phyloP scores from a whole-genome alignment of 176 grass and related monocot species.

The Ensete ventricosum region DNA sequence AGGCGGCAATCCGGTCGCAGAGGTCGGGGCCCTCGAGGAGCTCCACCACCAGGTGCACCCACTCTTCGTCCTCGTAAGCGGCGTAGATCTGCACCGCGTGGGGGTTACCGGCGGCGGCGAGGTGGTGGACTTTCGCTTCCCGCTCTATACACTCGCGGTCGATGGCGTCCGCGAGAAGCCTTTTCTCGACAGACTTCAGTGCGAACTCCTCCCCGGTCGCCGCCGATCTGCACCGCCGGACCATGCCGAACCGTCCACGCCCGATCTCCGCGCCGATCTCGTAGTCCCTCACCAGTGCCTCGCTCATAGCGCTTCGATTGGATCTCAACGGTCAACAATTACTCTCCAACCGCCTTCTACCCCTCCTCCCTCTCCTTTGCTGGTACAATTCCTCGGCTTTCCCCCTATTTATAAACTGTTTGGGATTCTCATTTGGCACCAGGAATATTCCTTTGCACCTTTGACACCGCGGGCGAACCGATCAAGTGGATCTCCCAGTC shows the following conservation, averaged over 20 bases:
- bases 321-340: too few species aligned
- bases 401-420: background rate
- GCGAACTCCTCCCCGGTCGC: conserved; percentile 36
- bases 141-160: conserved; percentile 50
- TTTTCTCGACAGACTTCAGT: conserved; percentile 71
- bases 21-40: conserved; percentile 31
- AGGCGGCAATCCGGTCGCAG: conserved; percentile 38
- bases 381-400: too few species aligned
- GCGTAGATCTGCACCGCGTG: conserved; percentile 44
- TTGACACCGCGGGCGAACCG: background rate
- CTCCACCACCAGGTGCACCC: conserved; percentile 70
- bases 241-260: conserved; percentile 64
- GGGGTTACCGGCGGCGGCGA: conserved; percentile 42
- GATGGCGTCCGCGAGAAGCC: conserved; percentile 48
- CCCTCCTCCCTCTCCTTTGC: too few species aligned
- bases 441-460: background rate
- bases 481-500: background rate
- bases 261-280: conserved; percentile 73
- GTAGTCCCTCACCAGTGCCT: conserved; percentile 42
- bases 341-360: too few species aligned
- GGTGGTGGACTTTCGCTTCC: conserved; percentile 49
- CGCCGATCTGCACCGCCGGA: conserved; percentile 51
- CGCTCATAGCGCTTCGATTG: conserved; percentile 30
- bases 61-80: conserved; percentile 44
- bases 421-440: background rate